These are phyloP conservation scores for Brettanomyces bruxellensis DNA, from an alignment of 805 yeast genomes.

Conservation along the genomic window DNA sequence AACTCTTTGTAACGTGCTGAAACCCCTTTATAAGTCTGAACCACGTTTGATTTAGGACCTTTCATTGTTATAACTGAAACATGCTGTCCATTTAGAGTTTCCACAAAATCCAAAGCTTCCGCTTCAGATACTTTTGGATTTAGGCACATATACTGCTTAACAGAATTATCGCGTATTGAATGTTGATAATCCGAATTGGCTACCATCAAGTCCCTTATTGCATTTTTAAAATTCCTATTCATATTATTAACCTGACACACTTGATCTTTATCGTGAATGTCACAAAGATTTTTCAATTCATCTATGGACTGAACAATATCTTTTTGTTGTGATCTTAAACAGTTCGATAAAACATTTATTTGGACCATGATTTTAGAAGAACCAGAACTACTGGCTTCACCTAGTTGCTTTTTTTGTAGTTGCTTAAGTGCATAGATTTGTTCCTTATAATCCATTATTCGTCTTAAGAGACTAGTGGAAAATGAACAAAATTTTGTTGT, in stretches of 20 bases:
- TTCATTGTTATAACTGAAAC: conserved; percentile 80
- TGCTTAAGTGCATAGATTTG: conserved; percentile 4
- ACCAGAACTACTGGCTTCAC: not conserved
- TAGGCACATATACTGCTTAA: conserved; percentile 76
- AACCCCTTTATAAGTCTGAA: conserved; percentile 55
- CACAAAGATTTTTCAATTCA: conserved; percentile 54
- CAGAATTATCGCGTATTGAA: conserved; percentile 73
- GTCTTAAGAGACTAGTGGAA: not conserved
- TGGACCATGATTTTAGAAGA: not conserved
- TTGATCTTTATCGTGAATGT: conserved; percentile 58
- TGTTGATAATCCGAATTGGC: conserved; percentile 75
- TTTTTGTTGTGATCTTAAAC: conserved; percentile 34
- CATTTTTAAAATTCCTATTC: conserved; percentile 69
- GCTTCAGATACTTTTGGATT: conserved; percentile 72
- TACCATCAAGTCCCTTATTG: conserved; percentile 73
- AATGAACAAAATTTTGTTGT: not conserved
- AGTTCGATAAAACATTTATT: not conserved
- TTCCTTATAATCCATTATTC: conserved; percentile 1
- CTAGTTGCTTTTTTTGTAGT: conserved; percentile 7
- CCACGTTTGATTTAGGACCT: conserved; percentile 76
- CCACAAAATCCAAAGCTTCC: conserved; percentile 74
- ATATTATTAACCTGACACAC: conserved; percentile 80
- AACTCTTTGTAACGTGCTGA: conserved; percentile 87
- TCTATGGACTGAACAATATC: conserved; percentile 66
- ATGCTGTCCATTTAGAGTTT: conserved; percentile 72